These are phyloP conservation scores for Solanum hybrid DNA, from an alignment of 305 asterid genomes.

Conservation along the genomic window DNA sequence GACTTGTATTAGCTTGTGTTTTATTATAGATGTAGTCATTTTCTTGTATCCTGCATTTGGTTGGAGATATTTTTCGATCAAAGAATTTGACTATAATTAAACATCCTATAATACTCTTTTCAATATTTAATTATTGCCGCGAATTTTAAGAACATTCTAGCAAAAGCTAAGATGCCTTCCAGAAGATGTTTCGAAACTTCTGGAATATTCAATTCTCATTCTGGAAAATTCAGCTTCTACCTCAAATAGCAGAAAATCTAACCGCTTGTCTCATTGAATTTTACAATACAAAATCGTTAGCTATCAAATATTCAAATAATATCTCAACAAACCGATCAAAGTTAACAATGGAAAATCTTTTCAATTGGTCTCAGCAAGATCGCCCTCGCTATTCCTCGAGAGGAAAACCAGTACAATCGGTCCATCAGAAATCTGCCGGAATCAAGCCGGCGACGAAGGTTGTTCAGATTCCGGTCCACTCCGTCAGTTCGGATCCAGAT, in stretches of 20 bases:
- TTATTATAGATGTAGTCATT: too few species aligned
- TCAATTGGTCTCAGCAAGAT: constrained; percentile 13
- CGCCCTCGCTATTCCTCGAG: constrained; percentile 9
- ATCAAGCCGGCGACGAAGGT: constrained; percentile 14
- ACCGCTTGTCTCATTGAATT: neutral
- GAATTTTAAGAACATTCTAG: neutral
- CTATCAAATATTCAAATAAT: neutral
- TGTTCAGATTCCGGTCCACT: constrained; percentile 50
- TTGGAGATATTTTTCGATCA: too few species aligned
- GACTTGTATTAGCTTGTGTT: too few species aligned
- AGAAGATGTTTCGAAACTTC: constrained; percentile 13
- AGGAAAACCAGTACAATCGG: constrained; percentile 14
- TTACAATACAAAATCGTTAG: neutral
- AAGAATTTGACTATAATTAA: neutral
- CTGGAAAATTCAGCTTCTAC: neutral
- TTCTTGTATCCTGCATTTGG: neutral
- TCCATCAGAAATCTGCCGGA: constrained; percentile 2
- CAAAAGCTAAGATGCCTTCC: neutral
- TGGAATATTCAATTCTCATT: constrained; percentile 10
- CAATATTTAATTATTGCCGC: neutral
- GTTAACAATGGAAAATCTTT: constrained; percentile 25
- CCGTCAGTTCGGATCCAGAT: constrained; percentile 16
- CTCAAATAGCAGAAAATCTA: neutral
- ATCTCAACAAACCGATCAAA: neutral
- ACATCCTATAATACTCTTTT: neutral